Percentiles rank a stretch among this genome's conserved stretches.
Evolutionary conservation across 345 rosid species (phyloP).

Genomic region (Chamaenerion angustifolium): DNA sequence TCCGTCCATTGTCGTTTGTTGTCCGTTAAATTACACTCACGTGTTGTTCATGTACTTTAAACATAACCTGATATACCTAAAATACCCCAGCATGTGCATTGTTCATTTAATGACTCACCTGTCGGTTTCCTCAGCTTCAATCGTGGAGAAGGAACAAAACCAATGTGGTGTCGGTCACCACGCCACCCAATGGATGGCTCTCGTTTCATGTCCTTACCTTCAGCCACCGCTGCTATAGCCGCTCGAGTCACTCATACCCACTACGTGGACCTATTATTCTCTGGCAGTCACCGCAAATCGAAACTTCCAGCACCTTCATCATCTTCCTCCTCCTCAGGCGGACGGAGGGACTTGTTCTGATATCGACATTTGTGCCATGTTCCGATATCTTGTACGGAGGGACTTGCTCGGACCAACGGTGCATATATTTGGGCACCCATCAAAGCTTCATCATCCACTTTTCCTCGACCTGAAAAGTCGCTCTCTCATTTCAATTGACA

Average conservation of each 20-base stretch:
- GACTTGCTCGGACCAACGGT: conserved; percentile 78
- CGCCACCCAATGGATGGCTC: background rate
- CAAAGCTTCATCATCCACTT: conserved; percentile 30
- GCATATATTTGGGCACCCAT: conserved; percentile 97
- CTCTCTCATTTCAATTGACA: conserved; percentile 17
- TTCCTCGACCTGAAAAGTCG: conserved; percentile 38
- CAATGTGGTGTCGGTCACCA: conserved; percentile 7
- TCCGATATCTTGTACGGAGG: conserved; percentile 57
- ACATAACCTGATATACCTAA: too few species aligned
- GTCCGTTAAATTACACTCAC: too few species aligned
- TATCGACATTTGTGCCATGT: conserved; percentile 73
- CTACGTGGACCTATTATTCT: conserved; percentile 1
- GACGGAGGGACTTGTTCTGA: too few species aligned
- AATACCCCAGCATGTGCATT: too few species aligned
- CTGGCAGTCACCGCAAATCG: background rate
- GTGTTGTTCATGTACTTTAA: too few species aligned
- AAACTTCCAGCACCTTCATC: conserved; percentile 1
- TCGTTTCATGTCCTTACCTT: conserved; percentile 12
- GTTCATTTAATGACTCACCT: background rate
- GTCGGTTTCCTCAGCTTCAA: background rate
- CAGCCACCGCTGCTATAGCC: conserved; percentile 25
- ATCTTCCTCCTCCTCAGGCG: conserved; percentile 7
- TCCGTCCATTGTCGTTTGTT: too few species aligned
- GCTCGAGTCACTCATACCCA: conserved; percentile 11
- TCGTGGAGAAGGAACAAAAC: background rate